Evolutionary conservation across 306 rosid genomes (phyloP).

Genomic region (Pyrus pyrifolia): DNA sequence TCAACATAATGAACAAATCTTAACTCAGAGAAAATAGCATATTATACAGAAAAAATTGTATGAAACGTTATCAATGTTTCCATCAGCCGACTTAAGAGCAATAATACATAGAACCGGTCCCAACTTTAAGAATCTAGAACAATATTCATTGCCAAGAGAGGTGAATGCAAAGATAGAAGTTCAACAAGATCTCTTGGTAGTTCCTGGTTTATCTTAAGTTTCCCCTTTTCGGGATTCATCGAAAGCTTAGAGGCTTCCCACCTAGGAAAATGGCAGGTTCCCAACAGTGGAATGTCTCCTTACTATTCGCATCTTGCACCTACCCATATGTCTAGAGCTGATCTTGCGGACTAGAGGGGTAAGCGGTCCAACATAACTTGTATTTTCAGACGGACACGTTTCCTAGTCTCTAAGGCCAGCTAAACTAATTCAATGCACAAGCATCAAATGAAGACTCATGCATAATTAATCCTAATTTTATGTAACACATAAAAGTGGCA

Average conservation of each 20-base stretch:
- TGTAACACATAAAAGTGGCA: not conserved
- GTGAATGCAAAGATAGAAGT: not conserved
- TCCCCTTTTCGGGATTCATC: not conserved
- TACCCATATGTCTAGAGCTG: not conserved
- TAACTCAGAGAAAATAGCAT: not conserved
- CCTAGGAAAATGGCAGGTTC: not conserved
- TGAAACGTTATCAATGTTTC: no score
- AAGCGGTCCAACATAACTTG: not conserved
- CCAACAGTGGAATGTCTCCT: not conserved
- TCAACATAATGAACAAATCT: conserved; percentile 14
- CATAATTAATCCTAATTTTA: not conserved
- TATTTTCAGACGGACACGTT: not conserved
- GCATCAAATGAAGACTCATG: not conserved
- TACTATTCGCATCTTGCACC: not conserved
- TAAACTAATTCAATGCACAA: not conserved
- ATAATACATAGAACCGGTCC: not conserved
- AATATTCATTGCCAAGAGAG: not conserved
- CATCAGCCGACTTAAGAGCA: not conserved
- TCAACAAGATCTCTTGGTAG: not conserved
- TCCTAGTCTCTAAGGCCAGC: not conserved
- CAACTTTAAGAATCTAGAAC: not conserved
- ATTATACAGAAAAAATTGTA: not conserved
- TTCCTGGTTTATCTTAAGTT: not conserved
- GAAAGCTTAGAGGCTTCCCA: not conserved
- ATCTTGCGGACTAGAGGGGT: not conserved